phyloP scores from a whole-genome alignment of 75 land plant species.

The Cupressus sempervirens region DNA sequence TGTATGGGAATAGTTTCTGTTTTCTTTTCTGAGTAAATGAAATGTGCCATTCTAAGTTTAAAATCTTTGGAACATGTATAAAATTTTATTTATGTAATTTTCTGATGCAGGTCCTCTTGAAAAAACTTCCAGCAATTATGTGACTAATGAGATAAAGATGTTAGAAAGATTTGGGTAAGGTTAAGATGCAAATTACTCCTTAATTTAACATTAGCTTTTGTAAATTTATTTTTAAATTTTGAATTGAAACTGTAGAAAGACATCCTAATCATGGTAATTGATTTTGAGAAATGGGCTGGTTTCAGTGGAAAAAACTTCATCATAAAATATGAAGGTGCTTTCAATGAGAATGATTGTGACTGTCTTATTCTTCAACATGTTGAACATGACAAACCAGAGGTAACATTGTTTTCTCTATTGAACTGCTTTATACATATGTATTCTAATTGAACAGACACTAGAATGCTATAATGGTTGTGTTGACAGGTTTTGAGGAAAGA shows the following conservation, averaged over 20 bases:
- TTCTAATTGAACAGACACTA: background rate
- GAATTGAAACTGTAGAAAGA: slow-evolving; percentile 9
- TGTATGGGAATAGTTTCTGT: slow-evolving; percentile 40
- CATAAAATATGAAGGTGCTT: slow-evolving; percentile 54
- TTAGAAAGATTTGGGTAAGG: slow-evolving; percentile 75
- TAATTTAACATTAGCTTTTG: background rate
- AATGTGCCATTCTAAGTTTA: background rate
- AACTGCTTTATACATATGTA: slow-evolving; percentile 2
- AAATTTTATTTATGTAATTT: background rate
- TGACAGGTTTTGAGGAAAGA: slow-evolving; percentile 74
- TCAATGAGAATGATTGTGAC: slow-evolving; percentile 36
- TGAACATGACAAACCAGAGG: slow-evolving; percentile 96
- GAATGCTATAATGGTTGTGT: background rate
- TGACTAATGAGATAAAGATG: slow-evolving; percentile 76
- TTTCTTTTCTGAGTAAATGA: background rate
- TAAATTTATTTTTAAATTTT: background rate
- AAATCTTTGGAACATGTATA: background rate
- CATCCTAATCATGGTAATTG: background rate
- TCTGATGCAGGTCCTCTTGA: slow-evolving; percentile 56
- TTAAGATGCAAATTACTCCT: background rate
- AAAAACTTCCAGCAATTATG: slow-evolving; percentile 54
- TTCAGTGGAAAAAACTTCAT: slow-evolving; percentile 58
- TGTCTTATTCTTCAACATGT: slow-evolving; percentile 83
- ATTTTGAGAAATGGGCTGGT: slow-evolving; percentile 2
- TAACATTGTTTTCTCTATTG: slow-evolving; percentile 16